Percentiles rank a stretch among this genome's conserved stretches.
These are phyloP conservation scores for Fusarium ambrosium DNA, from an alignment of 2,329 filamentous ascomycete genomes.

Conservation along the genomic window DNA sequence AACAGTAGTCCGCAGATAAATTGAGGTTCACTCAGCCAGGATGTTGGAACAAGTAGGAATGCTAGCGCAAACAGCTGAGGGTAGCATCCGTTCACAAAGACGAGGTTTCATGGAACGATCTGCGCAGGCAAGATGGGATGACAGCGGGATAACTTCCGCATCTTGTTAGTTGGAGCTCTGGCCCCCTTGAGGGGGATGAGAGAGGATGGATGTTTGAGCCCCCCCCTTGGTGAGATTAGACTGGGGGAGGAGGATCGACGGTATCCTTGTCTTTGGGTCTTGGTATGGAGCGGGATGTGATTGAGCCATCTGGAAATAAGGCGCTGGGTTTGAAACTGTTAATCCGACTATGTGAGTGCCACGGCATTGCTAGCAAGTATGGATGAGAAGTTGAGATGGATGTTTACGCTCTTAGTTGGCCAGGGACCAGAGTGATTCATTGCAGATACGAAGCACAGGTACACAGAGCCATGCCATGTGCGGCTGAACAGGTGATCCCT, in stretches of 20 bases:
- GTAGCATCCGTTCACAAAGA: neutral
- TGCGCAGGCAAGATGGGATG: constrained; percentile 28
- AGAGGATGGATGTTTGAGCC: constrained; percentile 12
- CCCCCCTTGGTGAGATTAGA: constrained; percentile 28
- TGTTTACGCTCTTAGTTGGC: neutral
- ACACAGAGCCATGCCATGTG: constrained; percentile 8
- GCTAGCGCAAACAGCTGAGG: neutral
- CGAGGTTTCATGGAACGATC: constrained; percentile 3
- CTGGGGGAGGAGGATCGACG: constrained; percentile 34
- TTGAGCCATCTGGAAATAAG: neutral
- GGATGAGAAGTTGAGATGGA: neutral
- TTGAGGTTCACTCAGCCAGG: neutral
- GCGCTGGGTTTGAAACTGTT: neutral
- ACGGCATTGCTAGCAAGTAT: neutral
- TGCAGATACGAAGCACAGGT: neutral
- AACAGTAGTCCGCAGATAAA: neutral
- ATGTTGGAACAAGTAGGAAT: neutral
- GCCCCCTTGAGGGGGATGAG: constrained; percentile 14
- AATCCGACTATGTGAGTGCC: neutral
- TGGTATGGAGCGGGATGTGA: neutral
- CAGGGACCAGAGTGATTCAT: neutral
- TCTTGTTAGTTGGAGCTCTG: constrained; percentile 7
- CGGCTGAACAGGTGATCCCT: constrained; percentile 29
- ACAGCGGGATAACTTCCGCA: constrained; percentile 35
- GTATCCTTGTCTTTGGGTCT: constrained; percentile 30